A percentile compares a stretch with the other conserved stretches of the same genome.
These are phyloP conservation scores for Claviceps spartinae DNA, from an alignment of 2,329 filamentous ascomycete species.

Conservation along the genomic window DNA sequence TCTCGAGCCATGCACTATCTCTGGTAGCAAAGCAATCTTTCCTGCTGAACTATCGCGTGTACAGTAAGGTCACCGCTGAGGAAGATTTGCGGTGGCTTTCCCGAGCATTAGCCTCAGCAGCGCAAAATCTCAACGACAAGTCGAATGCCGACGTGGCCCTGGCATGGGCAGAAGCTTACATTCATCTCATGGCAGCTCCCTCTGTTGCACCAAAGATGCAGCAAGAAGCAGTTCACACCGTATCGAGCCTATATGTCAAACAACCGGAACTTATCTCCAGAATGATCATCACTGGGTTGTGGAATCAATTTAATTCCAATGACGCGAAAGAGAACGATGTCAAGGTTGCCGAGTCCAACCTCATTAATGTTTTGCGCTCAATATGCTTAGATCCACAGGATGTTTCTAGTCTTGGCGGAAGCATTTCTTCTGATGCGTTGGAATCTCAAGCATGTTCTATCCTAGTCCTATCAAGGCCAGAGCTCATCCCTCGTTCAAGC, in stretches of 20 bases:
- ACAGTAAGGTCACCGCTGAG: slow-evolving; percentile 59
- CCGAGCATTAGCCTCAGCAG: slow-evolving; percentile 52
- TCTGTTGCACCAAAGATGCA: slow-evolving; percentile 47
- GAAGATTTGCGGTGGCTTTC: slow-evolving; percentile 71
- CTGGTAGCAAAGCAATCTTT: slow-evolving; percentile 76
- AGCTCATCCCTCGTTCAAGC: slow-evolving; percentile 61
- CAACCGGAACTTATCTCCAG: slow-evolving; percentile 44
- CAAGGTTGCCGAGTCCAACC: slow-evolving; percentile 49
- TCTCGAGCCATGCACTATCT: slow-evolving; percentile 52
- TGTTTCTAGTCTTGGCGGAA: slow-evolving; percentile 26
- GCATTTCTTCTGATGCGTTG: slow-evolving; percentile 34
- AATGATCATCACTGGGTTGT: slow-evolving; percentile 60
- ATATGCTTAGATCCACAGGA: slow-evolving; percentile 49
- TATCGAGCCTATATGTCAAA: slow-evolving; percentile 52
- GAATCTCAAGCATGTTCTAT: slow-evolving; percentile 63
- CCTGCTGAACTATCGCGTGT: slow-evolving; percentile 71
- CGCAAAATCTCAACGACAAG: slow-evolving; percentile 38
- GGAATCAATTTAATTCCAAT: slow-evolving; percentile 62
- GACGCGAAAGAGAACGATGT: slow-evolving; percentile 65
- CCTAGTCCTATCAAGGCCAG: slow-evolving; percentile 62
- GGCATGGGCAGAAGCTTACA: slow-evolving; percentile 72
- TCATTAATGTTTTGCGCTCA: slow-evolving; percentile 47
- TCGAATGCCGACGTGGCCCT: slow-evolving; percentile 36
- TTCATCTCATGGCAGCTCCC: slow-evolving; percentile 61
- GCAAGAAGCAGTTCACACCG: slow-evolving; percentile 43